phyloP scores from a whole-genome alignment of 768 basidiomycete genomes.

The Panaeolus cyanescens region DNA sequence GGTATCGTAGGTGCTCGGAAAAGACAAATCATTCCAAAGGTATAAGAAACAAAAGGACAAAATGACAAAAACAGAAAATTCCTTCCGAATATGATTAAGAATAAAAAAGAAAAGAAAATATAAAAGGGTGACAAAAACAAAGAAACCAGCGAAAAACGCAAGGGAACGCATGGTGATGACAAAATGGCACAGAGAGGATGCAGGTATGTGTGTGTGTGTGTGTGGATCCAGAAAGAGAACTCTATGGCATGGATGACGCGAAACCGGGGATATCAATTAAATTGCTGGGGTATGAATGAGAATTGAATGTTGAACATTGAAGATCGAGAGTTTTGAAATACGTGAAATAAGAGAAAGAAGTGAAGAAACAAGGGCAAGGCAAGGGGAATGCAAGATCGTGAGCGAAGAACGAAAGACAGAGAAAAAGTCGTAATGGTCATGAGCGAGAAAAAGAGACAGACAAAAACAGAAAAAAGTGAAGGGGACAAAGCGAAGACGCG shows the following conservation, averaged over 20 bases:
- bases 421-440: background rate
- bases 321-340: background rate
- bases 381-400: too few relatives aligned
- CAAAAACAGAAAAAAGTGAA: too few relatives aligned
- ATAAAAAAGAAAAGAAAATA: background rate
- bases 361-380: background rate
- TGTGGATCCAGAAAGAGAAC: too few relatives aligned
- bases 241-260: background rate
- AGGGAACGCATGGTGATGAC: background rate
- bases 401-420: background rate
- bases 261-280: background rate
- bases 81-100: conserved; percentile 1
- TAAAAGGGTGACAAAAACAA: background rate
- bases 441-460: background rate
- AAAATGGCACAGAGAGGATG: background rate
- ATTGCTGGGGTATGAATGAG: conserved; percentile 1
- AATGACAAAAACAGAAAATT: background rate
- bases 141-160: background rate
- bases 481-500: too few relatives aligned
- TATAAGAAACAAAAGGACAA: background rate
- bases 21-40: background rate
- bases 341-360: background rate
- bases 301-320: too few relatives aligned
- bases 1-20: background rate
- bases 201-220: too few relatives aligned